Conservation (phyloP, 2,329 filamentous ascomycete genomes). For the Chaetothyriales sp. region DNA sequence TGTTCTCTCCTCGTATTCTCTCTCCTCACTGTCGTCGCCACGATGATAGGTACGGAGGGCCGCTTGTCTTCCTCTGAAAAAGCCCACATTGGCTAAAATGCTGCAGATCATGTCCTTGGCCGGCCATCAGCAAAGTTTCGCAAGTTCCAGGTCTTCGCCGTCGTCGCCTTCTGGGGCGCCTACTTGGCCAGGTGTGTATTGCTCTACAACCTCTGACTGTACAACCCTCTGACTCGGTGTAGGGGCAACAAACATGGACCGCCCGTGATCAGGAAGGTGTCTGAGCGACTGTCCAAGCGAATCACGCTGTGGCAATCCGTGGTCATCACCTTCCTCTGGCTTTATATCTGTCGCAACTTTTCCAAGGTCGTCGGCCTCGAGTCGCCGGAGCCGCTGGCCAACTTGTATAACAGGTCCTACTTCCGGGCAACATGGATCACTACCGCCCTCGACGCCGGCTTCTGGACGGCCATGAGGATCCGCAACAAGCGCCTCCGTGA, state of each 20-base stretch:
- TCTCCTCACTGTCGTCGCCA: neutral
- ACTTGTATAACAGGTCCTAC: slow-evolving; percentile 82
- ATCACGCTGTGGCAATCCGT: slow-evolving; percentile 84
- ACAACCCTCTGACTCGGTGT: slow-evolving; percentile 13
- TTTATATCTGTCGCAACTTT: slow-evolving; percentile 86
- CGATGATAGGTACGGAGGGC: slow-evolving; percentile 6
- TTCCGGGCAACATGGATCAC: slow-evolving; percentile 95
- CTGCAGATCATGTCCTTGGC: slow-evolving; percentile 71
- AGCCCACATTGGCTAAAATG: slow-evolving; percentile 2
- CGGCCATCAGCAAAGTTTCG: slow-evolving; percentile 81
- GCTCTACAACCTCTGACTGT: neutral
- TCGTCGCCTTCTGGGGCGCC: slow-evolving; percentile 78
- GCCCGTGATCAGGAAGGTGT: slow-evolving; percentile 56
- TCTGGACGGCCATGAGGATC: slow-evolving; percentile 97
- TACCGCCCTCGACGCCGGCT: slow-evolving; percentile 86
- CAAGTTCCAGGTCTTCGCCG: slow-evolving; percentile 80
- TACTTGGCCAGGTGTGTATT: slow-evolving; percentile 61
- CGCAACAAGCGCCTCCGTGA: slow-evolving; percentile 66
- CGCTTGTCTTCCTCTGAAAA: neutral
- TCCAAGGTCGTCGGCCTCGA: slow-evolving; percentile 82
- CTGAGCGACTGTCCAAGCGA: slow-evolving; percentile 50
- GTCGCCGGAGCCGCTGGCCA: slow-evolving; percentile 81
- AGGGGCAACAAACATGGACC: slow-evolving; percentile 82
- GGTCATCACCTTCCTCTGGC: slow-evolving; percentile 72
- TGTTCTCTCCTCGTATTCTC: neutral